Base-by-base conservation (phyloP, 2,329 filamentous ascomycete species). In the Apiospora phragmitis region DNA sequence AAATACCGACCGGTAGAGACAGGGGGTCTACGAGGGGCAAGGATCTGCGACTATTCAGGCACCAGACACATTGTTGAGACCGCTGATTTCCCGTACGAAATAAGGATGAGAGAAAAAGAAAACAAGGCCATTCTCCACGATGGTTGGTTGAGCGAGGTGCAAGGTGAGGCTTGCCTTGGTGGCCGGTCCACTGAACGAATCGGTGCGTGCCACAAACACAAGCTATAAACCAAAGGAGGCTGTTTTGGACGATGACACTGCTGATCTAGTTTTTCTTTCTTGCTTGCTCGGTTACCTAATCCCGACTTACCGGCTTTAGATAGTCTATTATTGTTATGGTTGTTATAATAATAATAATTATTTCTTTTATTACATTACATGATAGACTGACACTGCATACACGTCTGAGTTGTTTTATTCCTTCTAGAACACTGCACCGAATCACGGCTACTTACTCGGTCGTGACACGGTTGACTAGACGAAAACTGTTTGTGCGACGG, bases 401-500 rank as follows among this genome's bases (percentile, higher is more conserved):
- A 21, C 29, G 51, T 35, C 35, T 11, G 43, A 8, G 43, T 49
- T 49, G 3, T 35, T 62, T 35, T n/a, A 18, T 38, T 62, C 55
- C 38, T 62, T 62, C 55, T 62, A 62, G 32, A 62, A 62, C n/a
- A 11, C 11, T n/a, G 55, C 55, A 38, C 21, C 55, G 55, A 62
- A 62, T 38, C 55, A 32, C 29, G 55, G 55, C 55, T 55, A 29
- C 6, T 29, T 38, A 8, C 26, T 59, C 51, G 29, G 55, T 62
- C 55, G 55, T 62, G 55, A 62, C n/a, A 62, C 32, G 55, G 55
- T 62, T 62, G 55, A 38, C 55, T 35, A 62, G 55, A 62, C 55
- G 55, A 62, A 62, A 62, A 62, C 55, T 35, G 55, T 4, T 62
- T 38, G 55, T 62, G 55, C 55, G 32, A 62, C 32, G 32, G 18